These are phyloP conservation scores for Steccherinum ochraceum DNA, from an alignment of 768 basidiomycete genomes.

Conservation along the genomic window DNA sequence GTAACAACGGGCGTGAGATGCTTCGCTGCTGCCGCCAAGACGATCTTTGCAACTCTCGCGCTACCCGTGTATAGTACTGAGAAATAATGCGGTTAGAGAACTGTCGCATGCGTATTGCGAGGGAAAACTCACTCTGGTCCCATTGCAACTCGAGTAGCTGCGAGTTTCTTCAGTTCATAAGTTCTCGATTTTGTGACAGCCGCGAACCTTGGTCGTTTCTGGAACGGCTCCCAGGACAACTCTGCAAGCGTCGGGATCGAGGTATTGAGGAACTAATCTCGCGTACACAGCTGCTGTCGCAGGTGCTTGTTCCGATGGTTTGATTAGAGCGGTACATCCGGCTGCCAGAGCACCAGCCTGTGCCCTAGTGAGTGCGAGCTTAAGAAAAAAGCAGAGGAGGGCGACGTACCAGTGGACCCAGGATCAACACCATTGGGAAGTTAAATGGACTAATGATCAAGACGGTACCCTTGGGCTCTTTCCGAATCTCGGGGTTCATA, in stretches of 20 bases:
- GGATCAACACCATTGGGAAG: conserved; percentile 56
- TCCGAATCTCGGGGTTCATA: conserved; percentile 58
- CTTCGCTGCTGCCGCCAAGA: conserved; percentile 72
- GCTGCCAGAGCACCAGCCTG: conserved; percentile 66
- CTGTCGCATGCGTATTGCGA: neutral
- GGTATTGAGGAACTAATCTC: conserved; percentile 66
- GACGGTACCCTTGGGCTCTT: conserved; percentile 73
- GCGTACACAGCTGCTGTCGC: conserved; percentile 51
- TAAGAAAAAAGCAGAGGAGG: neutral
- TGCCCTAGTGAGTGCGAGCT: neutral
- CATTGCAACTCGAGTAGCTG: conserved; percentile 72
- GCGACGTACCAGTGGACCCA: conserved; percentile 50
- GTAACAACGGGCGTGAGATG: conserved; percentile 62
- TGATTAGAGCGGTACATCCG: conserved; percentile 65
- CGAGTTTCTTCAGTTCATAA: neutral
- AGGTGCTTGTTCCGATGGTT: conserved; percentile 69
- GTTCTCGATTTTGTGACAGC: neutral
- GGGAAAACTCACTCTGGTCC: conserved; percentile 43
- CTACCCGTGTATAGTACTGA: conserved; percentile 21
- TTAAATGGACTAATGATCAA: conserved; percentile 72
- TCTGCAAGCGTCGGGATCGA: conserved; percentile 60
- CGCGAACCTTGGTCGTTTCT: conserved; percentile 50
- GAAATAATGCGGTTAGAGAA: neutral
- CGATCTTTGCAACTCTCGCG: conserved; percentile 56
- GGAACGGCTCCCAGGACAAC: conserved; percentile 64